Conservation (phyloP, 441 rosid genomes). For the Isatis lusitanica region DNA sequence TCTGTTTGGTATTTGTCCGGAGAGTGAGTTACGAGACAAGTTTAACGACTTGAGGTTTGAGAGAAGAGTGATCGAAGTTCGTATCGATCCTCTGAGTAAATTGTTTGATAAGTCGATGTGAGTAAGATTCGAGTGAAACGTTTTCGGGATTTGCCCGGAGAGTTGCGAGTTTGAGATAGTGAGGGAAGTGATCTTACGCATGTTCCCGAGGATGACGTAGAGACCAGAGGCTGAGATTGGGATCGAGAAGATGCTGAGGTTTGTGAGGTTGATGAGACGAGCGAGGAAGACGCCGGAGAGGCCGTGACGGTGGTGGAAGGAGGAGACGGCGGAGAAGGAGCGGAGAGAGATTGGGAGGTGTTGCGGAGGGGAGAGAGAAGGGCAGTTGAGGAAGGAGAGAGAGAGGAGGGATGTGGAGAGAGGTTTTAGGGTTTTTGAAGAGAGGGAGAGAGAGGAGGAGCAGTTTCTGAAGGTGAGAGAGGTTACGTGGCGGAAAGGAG, state of each 20-base stretch:
- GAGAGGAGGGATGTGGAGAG: neutral
- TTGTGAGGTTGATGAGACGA: constrained; percentile 4
- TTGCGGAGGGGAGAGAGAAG: constrained; percentile 4
- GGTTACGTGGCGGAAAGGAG: constrained; percentile 5
- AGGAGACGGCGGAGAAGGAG: constrained; percentile 11
- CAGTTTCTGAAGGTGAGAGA: neutral
- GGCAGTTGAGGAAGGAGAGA: constrained; percentile 8
- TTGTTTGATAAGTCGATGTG: neutral
- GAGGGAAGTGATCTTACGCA: neutral
- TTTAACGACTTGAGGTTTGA: neutral
- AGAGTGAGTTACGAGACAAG: constrained; percentile 1
- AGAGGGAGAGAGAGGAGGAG: neutral
- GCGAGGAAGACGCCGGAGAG: constrained; percentile 15
- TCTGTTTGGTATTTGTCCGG: neutral
- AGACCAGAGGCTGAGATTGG: constrained; percentile 7
- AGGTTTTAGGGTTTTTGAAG: neutral
- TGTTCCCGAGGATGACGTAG: constrained; percentile 14
- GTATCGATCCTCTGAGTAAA: neutral
- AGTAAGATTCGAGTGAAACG: constrained; percentile 11
- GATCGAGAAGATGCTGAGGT: neutral
- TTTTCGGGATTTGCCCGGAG: neutral
- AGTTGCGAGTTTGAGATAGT: neutral
- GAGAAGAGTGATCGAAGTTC: neutral
- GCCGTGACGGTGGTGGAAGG: neutral
- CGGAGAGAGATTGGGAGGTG: constrained; percentile 7